Evolutionary conservation across 176 grass and related monocot species (phyloP), one percentile per base, ranked within the genome.

Genomic region (Aegilops bicornis): DNA sequence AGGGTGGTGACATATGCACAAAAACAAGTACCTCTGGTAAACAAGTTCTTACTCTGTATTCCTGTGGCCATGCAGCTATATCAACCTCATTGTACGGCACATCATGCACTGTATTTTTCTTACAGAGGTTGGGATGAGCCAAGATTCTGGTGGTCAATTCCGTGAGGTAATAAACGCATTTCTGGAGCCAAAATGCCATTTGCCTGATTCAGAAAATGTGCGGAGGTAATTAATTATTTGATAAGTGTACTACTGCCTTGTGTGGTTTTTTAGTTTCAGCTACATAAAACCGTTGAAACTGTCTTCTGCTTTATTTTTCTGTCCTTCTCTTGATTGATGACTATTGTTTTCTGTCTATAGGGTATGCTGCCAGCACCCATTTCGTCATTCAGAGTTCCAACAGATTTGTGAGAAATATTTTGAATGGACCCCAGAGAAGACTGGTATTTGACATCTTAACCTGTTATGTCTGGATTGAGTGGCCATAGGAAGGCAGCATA

Each of bases 181-280:
- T 90, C 85, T 98, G 69, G 92, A 91, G 40, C 96, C 96, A 45
- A 98, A 98, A 92, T 95, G 91, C 64, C 91, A 95, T 81, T 89
- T 84, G 35, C 82, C 93, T 85, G 93, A 98, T 89, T 98, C 96
- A 25, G 89, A 98, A 69, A 52, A 76, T 42, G 91, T 95, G 56
- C 86, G 85, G 58, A 98, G 93, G 96, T 97, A 87, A 83, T 83
- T 36, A 89, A 50, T 80, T 89, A 68, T 47, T 67, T 27, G 20
- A 85, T 61, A 84, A 52, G 84, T 61, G 45, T 7, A 64, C 37
- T 10, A 64, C 37, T 73, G 73, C 3, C 47, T 81, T 66, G 25
- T 75, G 22, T 80, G 47, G 23, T 82, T 83, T 69, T 39, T 77
- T 68, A 71, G 50, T 29, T 23, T 73, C 58, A 37, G 29, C n/a